These are phyloP conservation scores for Gossypium lobatum DNA, from an alignment of 441 rosid genomes.

Conservation along the genomic window DNA sequence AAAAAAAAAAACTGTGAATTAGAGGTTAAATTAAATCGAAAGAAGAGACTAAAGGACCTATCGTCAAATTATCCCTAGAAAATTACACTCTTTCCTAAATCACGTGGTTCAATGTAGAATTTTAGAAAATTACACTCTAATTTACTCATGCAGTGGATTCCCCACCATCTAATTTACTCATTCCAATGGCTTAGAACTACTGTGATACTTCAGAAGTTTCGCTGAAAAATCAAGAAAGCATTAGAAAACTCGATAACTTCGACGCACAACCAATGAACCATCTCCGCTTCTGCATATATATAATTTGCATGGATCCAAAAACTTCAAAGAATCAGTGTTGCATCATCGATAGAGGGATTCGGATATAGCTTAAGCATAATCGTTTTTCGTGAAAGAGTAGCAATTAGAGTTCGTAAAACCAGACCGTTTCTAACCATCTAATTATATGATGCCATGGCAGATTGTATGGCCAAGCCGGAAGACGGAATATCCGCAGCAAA, in stretches of 20 bases:
- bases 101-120: too few species aligned
- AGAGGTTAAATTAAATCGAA: too few species aligned
- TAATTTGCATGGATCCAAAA: neutral
- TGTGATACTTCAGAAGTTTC: neutral
- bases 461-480: constrained; percentile 23
- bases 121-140: too few species aligned
- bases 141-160: neutral
- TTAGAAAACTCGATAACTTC: neutral
- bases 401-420: too few species aligned
- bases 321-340: neutral
- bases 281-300: neutral
- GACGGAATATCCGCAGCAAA: constrained; percentile 14
- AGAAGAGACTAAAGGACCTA: too few species aligned
- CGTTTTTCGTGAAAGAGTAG: too few species aligned
- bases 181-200: neutral
- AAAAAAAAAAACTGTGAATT: too few species aligned
- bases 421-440: neutral
- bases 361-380: too few species aligned
- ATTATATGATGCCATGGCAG: constrained; percentile 21
- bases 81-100: too few species aligned
- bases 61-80: too few species aligned
- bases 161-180: neutral
- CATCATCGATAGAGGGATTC: neutral
- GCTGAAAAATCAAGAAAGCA: neutral
- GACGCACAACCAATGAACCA: neutral